Evolutionary conservation across 192 early-diverging fungal species (phyloP).

Genomic region (Coemansia umbellata): DNA sequence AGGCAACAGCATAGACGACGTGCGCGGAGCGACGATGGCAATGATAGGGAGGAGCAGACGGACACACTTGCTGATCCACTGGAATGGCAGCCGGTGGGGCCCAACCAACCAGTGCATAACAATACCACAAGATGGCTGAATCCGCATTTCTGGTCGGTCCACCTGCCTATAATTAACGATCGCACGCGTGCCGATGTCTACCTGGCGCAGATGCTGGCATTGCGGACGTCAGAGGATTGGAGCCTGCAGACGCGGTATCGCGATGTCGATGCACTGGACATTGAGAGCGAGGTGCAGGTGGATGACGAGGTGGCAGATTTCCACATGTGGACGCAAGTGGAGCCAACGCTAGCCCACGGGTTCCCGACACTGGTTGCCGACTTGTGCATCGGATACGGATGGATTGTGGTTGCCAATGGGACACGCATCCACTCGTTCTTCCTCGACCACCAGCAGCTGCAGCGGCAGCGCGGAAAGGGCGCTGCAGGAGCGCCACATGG

Average conservation of each 20-base stretch:
- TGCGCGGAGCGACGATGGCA: not conserved
- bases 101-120: not conserved
- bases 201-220: conserved; percentile 15
- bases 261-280: conserved; percentile 8
- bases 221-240: conserved; percentile 17
- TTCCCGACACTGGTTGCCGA: conserved; percentile 34
- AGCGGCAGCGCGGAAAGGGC: not conserved
- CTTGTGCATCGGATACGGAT: conserved; percentile 9
- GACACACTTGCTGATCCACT: not conserved
- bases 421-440: conserved; percentile 28
- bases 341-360: not conserved
- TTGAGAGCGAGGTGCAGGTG: not conserved
- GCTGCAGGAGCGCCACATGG: no score
- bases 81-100: not conserved
- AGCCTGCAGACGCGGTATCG: conserved; percentile 1
- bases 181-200: conserved; percentile 4
- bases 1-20: not conserved
- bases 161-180: conserved; percentile 9
- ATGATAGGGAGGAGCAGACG: no score
- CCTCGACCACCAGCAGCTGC: not conserved
- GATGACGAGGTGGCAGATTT: conserved; percentile 12
- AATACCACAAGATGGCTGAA: not conserved
- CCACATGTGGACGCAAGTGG: conserved; percentile 8
- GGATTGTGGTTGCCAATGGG: conserved; percentile 22
- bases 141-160: conserved; percentile 34